These are phyloP conservation scores for Pholiota microspora DNA, from an alignment of 768 basidiomycete genomes.

Conservation along the genomic window DNA sequence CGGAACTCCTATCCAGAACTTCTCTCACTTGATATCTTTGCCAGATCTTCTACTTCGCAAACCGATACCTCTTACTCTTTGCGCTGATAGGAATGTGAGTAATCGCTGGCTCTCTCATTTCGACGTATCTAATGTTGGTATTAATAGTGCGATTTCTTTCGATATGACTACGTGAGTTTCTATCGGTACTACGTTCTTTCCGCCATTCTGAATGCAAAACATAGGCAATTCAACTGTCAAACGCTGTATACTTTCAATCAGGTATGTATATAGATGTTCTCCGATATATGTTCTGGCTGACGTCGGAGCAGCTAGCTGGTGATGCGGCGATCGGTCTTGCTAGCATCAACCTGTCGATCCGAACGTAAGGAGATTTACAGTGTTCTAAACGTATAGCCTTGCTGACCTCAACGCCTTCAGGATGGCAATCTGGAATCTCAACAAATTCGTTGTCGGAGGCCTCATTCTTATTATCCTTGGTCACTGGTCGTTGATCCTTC, in stretches of 20 bases:
- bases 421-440: slow-evolving; percentile 67
- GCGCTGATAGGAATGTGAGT: slow-evolving; percentile 69
- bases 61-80: slow-evolving; percentile 63
- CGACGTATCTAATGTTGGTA: neutral
- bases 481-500: slow-evolving; percentile 70
- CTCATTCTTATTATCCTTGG: slow-evolving; percentile 60
- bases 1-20: neutral
- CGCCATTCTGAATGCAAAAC: neutral
- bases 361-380: slow-evolving; percentile 40
- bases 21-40: slow-evolving; percentile 1
- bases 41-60: slow-evolving; percentile 66
- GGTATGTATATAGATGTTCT: slow-evolving; percentile 22
- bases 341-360: slow-evolving; percentile 58
- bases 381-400: neutral
- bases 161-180: slow-evolving; percentile 42
- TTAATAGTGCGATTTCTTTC: slow-evolving; percentile 46
- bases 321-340: slow-evolving; percentile 54
- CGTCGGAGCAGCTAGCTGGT: slow-evolving; percentile 22
- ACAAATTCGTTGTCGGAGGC: slow-evolving; percentile 45
- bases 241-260: slow-evolving; percentile 65
- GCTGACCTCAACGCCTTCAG: slow-evolving; percentile 6
- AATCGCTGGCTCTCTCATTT: neutral
- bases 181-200: neutral
- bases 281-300: neutral
- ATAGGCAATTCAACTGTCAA: slow-evolving; percentile 58